phyloP scores from a whole-genome alignment of 768 basidiomycete genomes.

The Amanita brunnescens region DNA sequence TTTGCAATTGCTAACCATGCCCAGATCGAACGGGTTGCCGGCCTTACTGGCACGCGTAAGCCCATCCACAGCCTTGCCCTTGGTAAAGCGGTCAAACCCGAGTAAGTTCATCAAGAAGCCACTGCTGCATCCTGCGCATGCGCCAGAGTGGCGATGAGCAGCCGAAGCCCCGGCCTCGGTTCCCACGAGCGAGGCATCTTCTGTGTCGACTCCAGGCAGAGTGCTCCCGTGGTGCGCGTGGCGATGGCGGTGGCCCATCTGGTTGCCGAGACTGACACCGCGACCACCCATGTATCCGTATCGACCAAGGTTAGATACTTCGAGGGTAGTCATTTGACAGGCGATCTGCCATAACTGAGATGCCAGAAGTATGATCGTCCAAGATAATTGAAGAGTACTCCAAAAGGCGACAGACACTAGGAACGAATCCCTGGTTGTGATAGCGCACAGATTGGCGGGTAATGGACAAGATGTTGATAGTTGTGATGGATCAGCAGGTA shows the following conservation, averaged over 20 bases:
- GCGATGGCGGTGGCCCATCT: conserved; percentile 62
- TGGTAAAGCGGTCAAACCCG: conserved; percentile 91
- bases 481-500: conserved; percentile 27
- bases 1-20: conserved; percentile 67
- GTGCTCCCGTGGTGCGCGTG: conserved; percentile 16
- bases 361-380: conserved; percentile 83
- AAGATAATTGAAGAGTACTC: conserved; percentile 90
- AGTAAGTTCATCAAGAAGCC: conserved; percentile 84
- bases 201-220: conserved; percentile 39
- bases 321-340: conserved; percentile 91
- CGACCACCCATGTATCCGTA: conserved; percentile 97
- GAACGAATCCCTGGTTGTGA: conserved; percentile 72
- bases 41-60: conserved; percentile 69
- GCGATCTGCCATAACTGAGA: conserved; percentile 90
- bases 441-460: conserved; percentile 57
- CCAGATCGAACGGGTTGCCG: conserved; percentile 88
- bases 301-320: conserved; percentile 90
- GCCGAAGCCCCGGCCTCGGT: conserved; percentile 20
- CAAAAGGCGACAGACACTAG: conserved; percentile 74
- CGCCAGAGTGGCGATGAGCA: conserved; percentile 38
- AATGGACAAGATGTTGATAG: conserved; percentile 60
- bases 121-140: conserved; percentile 37
- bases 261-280: conserved; percentile 54
- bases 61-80: conserved; percentile 82
- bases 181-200: conserved; percentile 33